phyloP scores from a whole-genome alignment of 2,329 filamentous ascomycete genomes.

The Botrytis deweyae region DNA sequence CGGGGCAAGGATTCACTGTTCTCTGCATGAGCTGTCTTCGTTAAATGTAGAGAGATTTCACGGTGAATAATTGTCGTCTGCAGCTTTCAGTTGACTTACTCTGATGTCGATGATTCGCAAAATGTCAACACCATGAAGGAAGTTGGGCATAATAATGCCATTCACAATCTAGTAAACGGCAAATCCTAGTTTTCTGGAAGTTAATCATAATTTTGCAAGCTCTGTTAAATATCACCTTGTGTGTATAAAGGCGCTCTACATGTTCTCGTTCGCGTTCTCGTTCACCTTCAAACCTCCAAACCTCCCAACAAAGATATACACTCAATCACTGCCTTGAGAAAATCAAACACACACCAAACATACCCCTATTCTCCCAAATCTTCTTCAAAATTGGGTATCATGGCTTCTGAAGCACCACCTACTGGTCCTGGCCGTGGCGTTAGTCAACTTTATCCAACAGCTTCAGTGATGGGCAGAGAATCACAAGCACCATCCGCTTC shows the following conservation, averaged over 20 bases:
- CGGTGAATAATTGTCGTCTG: neutral
- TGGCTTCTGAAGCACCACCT: constrained; percentile 9
- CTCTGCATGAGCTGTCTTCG: neutral
- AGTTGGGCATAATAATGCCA: neutral
- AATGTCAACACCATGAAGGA: neutral
- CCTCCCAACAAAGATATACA: neutral
- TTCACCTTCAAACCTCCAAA: neutral
- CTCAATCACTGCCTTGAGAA: neutral
- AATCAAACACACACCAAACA: too few relatives aligned
- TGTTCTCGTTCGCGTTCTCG: neutral
- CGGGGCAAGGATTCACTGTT: neutral
- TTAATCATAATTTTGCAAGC: neutral
- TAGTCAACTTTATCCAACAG: neutral
- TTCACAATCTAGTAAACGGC: neutral
- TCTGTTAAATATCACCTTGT: accelerated
- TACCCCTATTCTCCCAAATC: too few relatives aligned
- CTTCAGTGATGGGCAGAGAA: neutral
- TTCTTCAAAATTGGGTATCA: neutral
- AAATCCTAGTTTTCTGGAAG: neutral
- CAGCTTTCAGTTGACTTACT: neutral
- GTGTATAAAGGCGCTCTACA: neutral
- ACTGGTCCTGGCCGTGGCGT: neutral
- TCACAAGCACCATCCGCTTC: neutral
- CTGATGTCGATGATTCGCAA: neutral
- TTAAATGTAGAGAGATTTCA: neutral